These are phyloP conservation scores for Arthrobotrys iridis DNA, from an alignment of 2,329 filamentous ascomycete genomes.

Conservation along the genomic window DNA sequence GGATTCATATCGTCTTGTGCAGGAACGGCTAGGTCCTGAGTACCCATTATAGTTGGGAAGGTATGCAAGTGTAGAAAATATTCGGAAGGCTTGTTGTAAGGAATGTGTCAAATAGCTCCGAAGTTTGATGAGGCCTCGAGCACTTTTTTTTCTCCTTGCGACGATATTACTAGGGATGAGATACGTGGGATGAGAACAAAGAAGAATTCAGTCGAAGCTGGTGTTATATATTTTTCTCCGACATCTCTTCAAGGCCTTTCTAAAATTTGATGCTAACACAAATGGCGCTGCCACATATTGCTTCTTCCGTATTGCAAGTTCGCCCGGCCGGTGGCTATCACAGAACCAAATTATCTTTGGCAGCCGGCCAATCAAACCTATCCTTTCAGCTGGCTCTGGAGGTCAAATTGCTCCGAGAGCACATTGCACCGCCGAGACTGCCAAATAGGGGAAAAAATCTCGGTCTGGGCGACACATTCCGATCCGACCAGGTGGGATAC, in stretches of 20 bases:
- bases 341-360: constrained; percentile 41
- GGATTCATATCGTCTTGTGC: constrained; percentile 47
- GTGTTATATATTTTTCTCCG: constrained; percentile 27
- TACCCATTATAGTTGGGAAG: constrained; percentile 17
- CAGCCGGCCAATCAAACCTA: constrained; percentile 20
- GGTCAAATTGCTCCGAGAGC: constrained; percentile 52
- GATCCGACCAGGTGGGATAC: constrained; percentile 24
- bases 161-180: neutral
- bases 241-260: neutral
- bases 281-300: constrained; percentile 47
- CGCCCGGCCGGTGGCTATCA: neutral
- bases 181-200: neutral
- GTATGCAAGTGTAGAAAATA: too few species aligned
- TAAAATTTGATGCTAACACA: constrained; percentile 49
- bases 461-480: constrained; percentile 40
- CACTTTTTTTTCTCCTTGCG: neutral
- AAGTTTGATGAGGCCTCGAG: neutral
- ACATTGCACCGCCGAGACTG: neutral
- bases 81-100: neutral
- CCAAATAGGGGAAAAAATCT: constrained; percentile 36
- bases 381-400: constrained; percentile 15
- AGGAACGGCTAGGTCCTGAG: constrained; percentile 39
- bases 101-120: neutral
- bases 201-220: neutral
- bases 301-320: constrained; percentile 29